Evolutionary conservation across 1,284 basidiomycete species (phyloP).

Genomic region (Blastosporella zonata): DNA sequence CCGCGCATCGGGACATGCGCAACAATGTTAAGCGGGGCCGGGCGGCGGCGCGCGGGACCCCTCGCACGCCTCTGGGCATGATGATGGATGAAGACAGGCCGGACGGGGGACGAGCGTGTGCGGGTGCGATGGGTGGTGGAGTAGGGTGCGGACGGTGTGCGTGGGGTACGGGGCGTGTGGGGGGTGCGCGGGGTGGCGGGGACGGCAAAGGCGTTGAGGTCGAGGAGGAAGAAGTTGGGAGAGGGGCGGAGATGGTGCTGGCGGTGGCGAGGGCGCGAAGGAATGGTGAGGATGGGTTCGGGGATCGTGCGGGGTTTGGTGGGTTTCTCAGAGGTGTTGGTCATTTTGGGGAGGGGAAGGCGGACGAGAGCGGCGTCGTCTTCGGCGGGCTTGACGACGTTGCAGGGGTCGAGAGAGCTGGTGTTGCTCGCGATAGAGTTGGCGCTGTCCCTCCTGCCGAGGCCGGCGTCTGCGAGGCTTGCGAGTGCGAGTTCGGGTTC

Average conservation of each 20-base stretch:
- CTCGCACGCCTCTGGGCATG: not conserved
- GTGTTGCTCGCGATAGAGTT: slow-evolving; percentile 40
- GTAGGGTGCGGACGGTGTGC: slow-evolving; percentile 11
- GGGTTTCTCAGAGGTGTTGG: slow-evolving; percentile 7
- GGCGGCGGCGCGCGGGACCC: slow-evolving; percentile 36
- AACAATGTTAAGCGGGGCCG: slow-evolving; percentile 42
- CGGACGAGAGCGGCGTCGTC: slow-evolving; percentile 30
- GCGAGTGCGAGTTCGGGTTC: slow-evolving; percentile 20
- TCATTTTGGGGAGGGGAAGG: slow-evolving; percentile 2
- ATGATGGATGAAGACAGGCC: slow-evolving; percentile 3
- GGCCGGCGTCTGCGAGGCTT: slow-evolving; percentile 12
- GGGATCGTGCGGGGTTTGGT: slow-evolving; percentile 26
- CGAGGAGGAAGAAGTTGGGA: slow-evolving; percentile 37
- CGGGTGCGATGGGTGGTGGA: slow-evolving; percentile 4
- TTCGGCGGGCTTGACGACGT: slow-evolving; percentile 42
- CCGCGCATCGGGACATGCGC: slow-evolving; percentile 12
- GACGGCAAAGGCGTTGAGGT: slow-evolving; percentile 31
- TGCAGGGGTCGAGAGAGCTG: slow-evolving; percentile 50
- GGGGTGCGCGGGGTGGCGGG: slow-evolving; percentile 10
- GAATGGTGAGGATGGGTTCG: slow-evolving; percentile 28
- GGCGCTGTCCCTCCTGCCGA: slow-evolving; percentile 40
- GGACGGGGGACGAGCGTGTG: slow-evolving; percentile 21
- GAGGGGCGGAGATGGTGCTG: slow-evolving; percentile 39
- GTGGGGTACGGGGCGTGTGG: slow-evolving; percentile 1
- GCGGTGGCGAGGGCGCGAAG: slow-evolving; percentile 36